Base-by-base conservation (phyloP, 2,329 filamentous ascomycete species). In the Sporothrix inflata region DNA sequence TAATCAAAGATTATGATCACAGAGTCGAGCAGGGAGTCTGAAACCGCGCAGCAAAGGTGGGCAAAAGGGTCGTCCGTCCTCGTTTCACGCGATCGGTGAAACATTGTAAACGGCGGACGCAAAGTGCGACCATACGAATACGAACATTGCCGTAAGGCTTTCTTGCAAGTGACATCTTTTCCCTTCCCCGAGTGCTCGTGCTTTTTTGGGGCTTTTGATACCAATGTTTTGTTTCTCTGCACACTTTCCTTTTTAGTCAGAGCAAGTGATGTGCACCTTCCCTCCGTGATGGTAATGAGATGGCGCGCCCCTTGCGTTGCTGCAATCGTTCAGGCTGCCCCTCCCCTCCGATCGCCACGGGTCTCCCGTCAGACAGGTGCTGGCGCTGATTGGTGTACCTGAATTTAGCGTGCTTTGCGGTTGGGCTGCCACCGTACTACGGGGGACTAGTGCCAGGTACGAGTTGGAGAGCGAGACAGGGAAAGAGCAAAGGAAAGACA, bases 341-440 rank as follows among this genome's bases (percentile, higher is more conserved):
- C 27, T 6, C 19, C 42, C 42, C 67, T 27, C 27, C 38, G 68
- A 47, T 70, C 53, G 27, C 42, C 19, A n/a, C 40, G 68, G 68
- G 49, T 27, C 68, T 61, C 51, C 30, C 40, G 24, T 38, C 11
- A 7, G 40, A 19, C 63, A 61, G 38, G 19, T 14, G 14, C 24
- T 38, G 12, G 7, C 57, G 55, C 55, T 71, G 40, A 74, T 74
- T 74, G 73, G 73, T 73, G 73, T 74, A 16, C 73, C 73, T 74
- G 73, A 63, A 74, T 73, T 73, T 71, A 72, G 73, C 51, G 68
- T 21, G 38, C 12, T 65, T 45, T 45, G 16, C 8, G 55, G 19
- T 9, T 61, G 19, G 47, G 14, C 53, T 21, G 53, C 42, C 38
- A 34, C 67, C 30, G 30, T 27, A 27, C 60, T 24, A 63, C 60